These are phyloP conservation scores for Pythium aristosporum DNA, from an alignment of 352 stramenopile species.

Conservation along the genomic window DNA sequence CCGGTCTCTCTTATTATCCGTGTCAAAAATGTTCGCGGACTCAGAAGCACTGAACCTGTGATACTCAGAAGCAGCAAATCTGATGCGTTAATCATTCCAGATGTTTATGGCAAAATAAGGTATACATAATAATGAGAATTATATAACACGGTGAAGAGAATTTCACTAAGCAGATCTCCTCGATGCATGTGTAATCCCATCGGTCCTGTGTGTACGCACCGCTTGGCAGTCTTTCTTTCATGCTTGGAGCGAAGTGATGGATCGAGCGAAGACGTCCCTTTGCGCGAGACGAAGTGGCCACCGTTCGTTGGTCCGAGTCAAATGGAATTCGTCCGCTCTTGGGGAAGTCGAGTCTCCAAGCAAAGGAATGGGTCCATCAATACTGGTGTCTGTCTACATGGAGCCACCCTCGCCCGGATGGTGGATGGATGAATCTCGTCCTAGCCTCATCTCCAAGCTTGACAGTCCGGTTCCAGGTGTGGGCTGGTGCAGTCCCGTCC, in stretches of 20 bases:
- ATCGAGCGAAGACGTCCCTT: constrained; percentile 9
- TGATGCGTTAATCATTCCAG: constrained; percentile 1
- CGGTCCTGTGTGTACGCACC: neutral
- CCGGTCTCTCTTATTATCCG: neutral
- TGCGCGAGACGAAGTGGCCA: constrained; percentile 12
- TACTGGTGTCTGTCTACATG: too few species aligned
- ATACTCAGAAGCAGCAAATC: constrained; percentile 2
- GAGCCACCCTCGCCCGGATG: too few species aligned
- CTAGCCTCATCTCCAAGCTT: too few species aligned
- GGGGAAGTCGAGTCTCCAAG: too few species aligned
- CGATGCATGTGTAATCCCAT: neutral
- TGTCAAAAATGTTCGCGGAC: neutral
- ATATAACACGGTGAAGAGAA: neutral
- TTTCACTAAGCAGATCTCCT: neutral
- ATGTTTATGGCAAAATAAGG: neutral
- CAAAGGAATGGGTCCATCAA: too few species aligned
- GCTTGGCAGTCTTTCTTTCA: neutral
- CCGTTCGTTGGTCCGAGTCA: neutral
- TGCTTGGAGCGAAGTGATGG: constrained; percentile 8
- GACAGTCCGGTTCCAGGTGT: too few species aligned
- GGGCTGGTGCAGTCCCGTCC: too few species aligned
- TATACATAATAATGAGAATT: neutral
- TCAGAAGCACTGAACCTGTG: constrained; percentile 15
- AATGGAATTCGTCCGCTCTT: neutral
- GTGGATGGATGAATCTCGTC: too few species aligned